Evolutionary conservation across 768 basidiomycete species (phyloP), one percentile per base, ranked within the genome.

Genomic region (Russula vinacea): DNA sequence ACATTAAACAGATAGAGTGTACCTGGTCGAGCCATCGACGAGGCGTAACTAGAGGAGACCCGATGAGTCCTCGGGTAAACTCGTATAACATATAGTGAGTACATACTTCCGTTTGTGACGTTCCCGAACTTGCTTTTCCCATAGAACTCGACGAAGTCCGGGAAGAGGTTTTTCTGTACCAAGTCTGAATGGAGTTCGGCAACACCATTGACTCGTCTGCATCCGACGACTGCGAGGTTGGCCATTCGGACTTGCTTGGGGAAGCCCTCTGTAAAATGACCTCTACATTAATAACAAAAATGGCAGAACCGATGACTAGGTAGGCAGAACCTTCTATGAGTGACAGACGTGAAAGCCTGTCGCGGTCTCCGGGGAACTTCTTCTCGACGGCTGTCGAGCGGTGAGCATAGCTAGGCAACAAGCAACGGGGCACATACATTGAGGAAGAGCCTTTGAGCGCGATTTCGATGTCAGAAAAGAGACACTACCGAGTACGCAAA

Each of bases 171-270:
- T 24, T 87, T 86, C 74, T 80, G 82, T 58, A 98, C 90, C 50
- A 98, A 84, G 59, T 93, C 88, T 64, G 88, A 90, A 79, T 98
- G 97, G 32, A 98, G 80, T 84, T 94, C 96, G 11, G 97, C 96
- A 16, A 98, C 97, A 71, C 97, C 96, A 70, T 99, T 99, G 71
- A 94, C 90, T 73, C 87, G 90, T 69, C 87, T 84, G 71, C 88
- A 90, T 33, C 86, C 94, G 64, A 98, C 89, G 74, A 88, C 89
- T 19, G 97, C 97, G 29, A 99, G 79, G 75, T 90, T 87, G 10
- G 94, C 92, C 91, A 94, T 94, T 67, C 92, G 83, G 66, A 97
- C 82, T 71, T 92, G 85, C 75, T 96, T 85, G 6, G 93, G 93
- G 64, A 81, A 73, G 17, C 92, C 90, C 84, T 96, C 94, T 91